A percentile compares a stretch with the other conserved stretches of the same genome.
Evolutionary conservation across 257 asterid genomes (phyloP).

Genomic region (Fraxinus quadrangulata): DNA sequence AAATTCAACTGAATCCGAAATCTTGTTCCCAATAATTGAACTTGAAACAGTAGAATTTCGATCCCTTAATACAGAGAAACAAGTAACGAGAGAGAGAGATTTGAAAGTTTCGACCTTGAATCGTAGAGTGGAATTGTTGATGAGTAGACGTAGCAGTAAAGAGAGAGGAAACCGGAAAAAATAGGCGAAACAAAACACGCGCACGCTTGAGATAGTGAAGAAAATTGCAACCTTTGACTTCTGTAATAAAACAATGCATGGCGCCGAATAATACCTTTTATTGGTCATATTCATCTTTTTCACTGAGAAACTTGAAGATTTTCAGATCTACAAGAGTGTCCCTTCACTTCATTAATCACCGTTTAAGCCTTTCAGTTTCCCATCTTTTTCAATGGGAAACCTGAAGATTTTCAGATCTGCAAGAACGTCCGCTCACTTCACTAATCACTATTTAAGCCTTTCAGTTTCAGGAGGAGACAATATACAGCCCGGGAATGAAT

Average conservation of each 20-base stretch:
- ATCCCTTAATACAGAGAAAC: constrained; percentile 10
- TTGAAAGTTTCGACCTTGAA: constrained; percentile 36
- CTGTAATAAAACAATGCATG: constrained; percentile 19
- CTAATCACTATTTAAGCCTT: not conserved
- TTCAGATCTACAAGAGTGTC: not conserved
- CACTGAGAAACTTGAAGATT: not conserved
- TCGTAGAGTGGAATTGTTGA: constrained; percentile 49
- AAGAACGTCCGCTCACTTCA: not conserved
- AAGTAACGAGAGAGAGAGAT: constrained; percentile 28
- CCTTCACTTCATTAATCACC: not conserved
- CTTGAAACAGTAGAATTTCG: constrained; percentile 6
- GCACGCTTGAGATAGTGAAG: not conserved
- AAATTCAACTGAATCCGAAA: constrained; percentile 26
- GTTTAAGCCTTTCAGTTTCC: not conserved
- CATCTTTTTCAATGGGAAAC: constrained; percentile 5
- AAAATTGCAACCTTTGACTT: constrained; percentile 2
- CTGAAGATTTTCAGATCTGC: not conserved
- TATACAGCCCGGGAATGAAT: too few species aligned
- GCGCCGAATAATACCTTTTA: constrained; percentile 35
- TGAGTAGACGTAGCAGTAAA: constrained; percentile 33
- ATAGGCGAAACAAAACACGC: not conserved
- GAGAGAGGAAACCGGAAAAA: not conserved
- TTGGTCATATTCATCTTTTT: constrained; percentile 29
- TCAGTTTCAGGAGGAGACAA: not conserved
- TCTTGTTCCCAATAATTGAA: not conserved